These are phyloP conservation scores for Rostrohypoxylon terebratum DNA, from an alignment of 495 filamentous ascomycete species.

Conservation along the genomic window DNA sequence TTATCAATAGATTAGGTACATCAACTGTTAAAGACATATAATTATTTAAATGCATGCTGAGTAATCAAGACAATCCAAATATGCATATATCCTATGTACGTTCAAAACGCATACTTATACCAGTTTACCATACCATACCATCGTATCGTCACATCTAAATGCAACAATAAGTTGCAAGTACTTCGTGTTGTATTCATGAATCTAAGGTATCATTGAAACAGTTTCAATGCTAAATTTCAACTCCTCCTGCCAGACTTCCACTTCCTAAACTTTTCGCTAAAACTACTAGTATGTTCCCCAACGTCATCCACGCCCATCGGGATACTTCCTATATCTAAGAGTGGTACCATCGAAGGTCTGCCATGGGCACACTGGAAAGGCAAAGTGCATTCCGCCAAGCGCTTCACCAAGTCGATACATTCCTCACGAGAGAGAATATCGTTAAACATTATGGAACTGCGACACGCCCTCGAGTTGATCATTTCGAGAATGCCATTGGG, in stretches of 20 bases:
- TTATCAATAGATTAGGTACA: constrained; percentile 27
- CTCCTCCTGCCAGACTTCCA: constrained; percentile 29
- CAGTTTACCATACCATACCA: too few species aligned
- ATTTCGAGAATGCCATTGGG: constrained; percentile 85
- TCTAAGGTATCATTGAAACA: too few species aligned
- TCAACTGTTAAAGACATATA: neutral
- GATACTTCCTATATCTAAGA: constrained; percentile 68
- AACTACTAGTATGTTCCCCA: constrained; percentile 23
- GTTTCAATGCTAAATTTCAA: neutral
- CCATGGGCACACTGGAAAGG: constrained; percentile 96
- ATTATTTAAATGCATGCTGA: neutral
- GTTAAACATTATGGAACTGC: constrained; percentile 98
- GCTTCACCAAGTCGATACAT: constrained; percentile 71
- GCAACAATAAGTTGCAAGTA: too few species aligned
- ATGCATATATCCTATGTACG: too few species aligned
- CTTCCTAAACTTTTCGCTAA: constrained; percentile 40
- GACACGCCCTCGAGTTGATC: constrained; percentile 89
- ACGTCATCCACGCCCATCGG: constrained; percentile 11
- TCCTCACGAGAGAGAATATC: constrained; percentile 74
- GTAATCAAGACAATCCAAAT: neutral
- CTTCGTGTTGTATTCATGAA: neutral
- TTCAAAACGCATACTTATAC: too few species aligned
- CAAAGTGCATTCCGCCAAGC: constrained; percentile 76
- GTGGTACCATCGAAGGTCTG: constrained; percentile 79
- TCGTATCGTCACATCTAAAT: too few species aligned